Evolutionary conservation across 1,139 yeast species (phyloP).

Genomic region (Williopsis jadinii): DNA sequence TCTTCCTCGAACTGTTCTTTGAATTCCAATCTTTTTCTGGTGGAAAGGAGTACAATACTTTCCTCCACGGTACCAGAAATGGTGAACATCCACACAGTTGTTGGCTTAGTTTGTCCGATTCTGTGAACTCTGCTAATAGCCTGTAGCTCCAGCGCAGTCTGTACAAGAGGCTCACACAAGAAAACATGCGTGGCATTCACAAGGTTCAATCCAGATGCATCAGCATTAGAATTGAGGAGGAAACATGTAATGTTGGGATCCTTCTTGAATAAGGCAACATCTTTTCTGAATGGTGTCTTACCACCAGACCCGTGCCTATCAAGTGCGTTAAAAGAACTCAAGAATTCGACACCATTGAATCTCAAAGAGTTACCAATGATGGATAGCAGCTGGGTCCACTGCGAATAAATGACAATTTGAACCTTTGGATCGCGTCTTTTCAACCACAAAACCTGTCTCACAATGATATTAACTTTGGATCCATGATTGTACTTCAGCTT

Average conservation of each 20-base stretch:
- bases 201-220: slow-evolving; percentile 84
- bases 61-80: slow-evolving; percentile 87
- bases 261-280: slow-evolving; percentile 58
- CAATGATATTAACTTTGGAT: slow-evolving; percentile 77
- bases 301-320: slow-evolving; percentile 3
- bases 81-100: slow-evolving; percentile 89
- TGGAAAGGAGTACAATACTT: slow-evolving; percentile 43
- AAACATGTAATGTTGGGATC: slow-evolving; percentile 71
- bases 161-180: slow-evolving; percentile 86
- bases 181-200: slow-evolving; percentile 89
- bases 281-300: slow-evolving; percentile 27
- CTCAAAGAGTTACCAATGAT: slow-evolving; percentile 63
- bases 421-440: slow-evolving; percentile 51
- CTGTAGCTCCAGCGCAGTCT: slow-evolving; percentile 79
- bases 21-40: slow-evolving; percentile 18
- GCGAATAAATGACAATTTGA: slow-evolving; percentile 82
- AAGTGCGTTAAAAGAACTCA: slow-evolving; percentile 22
- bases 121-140: slow-evolving; percentile 90
- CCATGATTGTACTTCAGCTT: slow-evolving; percentile 54
- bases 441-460: slow-evolving; percentile 63
- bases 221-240: slow-evolving; percentile 74
- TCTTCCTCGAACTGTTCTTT: slow-evolving; percentile 29
- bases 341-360: slow-evolving; percentile 46
- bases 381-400: slow-evolving; percentile 72
- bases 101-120: slow-evolving; percentile 76